A percentile compares a stretch with the other conserved stretches of the same genome.
Evolutionary conservation across 164 flowering plant genomes (phyloP).

Genomic region (Stephania cephalantha): DNA sequence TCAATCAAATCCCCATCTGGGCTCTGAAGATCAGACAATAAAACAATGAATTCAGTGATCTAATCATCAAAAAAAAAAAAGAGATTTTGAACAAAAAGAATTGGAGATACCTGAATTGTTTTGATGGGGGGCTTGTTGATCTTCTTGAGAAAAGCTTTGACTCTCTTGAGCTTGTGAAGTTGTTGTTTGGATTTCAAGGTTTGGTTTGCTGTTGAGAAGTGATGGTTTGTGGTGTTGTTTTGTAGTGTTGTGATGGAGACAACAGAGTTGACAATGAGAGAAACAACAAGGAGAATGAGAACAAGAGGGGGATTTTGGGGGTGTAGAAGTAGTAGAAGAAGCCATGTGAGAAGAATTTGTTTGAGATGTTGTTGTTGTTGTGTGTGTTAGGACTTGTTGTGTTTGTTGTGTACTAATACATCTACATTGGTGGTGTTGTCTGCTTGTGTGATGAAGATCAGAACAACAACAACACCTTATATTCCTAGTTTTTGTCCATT

Average conservation of each 20-base stretch:
- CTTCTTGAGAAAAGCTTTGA: conserved; percentile 54
- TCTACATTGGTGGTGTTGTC: conserved; percentile 54
- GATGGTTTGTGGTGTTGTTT: background rate
- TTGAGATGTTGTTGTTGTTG: conserved; percentile 17
- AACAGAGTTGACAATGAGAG: conserved; percentile 35
- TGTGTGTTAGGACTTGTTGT: conserved; percentile 21
- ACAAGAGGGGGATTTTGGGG: conserved; percentile 43
- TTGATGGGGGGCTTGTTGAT: conserved; percentile 84
- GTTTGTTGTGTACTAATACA: conserved; percentile 1
- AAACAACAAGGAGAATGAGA: conserved; percentile 36
- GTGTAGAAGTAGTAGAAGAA: conserved; percentile 27
- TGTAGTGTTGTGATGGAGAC: background rate
- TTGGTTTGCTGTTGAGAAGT: conserved; percentile 22
- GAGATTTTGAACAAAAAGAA: conserved; percentile 1
- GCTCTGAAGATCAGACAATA: conserved; percentile 47
- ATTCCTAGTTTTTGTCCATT: conserved; percentile 30
- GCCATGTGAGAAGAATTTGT: conserved; percentile 38
- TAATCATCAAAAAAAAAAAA: conserved; percentile 1
- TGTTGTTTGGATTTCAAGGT: conserved; percentile 50
- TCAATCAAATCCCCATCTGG: conserved; percentile 95
- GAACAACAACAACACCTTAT: conserved; percentile 11
- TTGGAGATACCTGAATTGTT: conserved; percentile 58
- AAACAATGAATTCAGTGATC: background rate
- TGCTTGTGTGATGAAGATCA: conserved; percentile 31
- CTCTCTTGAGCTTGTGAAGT: conserved; percentile 44